These are phyloP conservation scores for Albifimbria verrucaria DNA, from an alignment of 2,329 filamentous ascomycete species.

Conservation along the genomic window DNA sequence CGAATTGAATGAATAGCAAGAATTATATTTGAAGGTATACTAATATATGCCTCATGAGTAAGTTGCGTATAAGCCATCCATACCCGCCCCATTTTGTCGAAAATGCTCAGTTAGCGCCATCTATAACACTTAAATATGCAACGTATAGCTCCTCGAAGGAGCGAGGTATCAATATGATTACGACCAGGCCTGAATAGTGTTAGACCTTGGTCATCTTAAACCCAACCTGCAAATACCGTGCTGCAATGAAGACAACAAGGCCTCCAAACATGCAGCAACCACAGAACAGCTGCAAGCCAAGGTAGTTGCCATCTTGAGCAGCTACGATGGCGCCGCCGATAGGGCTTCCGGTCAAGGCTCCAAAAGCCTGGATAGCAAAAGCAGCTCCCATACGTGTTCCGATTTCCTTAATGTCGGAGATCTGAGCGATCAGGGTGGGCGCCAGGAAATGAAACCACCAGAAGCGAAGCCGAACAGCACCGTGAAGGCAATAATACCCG, in stretches of 20 bases:
- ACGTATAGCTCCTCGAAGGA: too few relatives aligned
- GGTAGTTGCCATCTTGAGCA: constrained; percentile 48
- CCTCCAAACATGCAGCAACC: constrained; percentile 45
- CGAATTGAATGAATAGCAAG: too few relatives aligned
- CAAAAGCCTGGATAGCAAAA: constrained; percentile 60
- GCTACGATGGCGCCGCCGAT: constrained; percentile 62
- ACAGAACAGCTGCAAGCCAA: constrained; percentile 63
- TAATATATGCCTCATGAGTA: too few relatives aligned
- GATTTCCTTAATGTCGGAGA: constrained; percentile 66
- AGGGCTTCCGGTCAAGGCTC: constrained; percentile 63
- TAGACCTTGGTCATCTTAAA: constrained; percentile 31
- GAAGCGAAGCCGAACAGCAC: constrained; percentile 68
- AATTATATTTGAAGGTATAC: too few relatives aligned
- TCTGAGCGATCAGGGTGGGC: constrained; percentile 65
- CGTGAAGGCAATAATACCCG: constrained; percentile 60
- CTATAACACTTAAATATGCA: too few relatives aligned
- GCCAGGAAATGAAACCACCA: constrained; percentile 63
- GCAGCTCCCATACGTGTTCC: constrained; percentile 64
- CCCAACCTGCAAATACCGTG: constrained; percentile 32
- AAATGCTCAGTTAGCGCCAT: too few relatives aligned
- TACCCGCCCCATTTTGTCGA: too few relatives aligned
- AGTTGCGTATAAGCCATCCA: too few relatives aligned
- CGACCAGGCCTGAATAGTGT: constrained; percentile 1
- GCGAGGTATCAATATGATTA: too few relatives aligned
- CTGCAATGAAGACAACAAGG: constrained; percentile 22